Evolutionary conservation across 257 asterid genomes (phyloP), one percentile per base, ranked within the genome.

Genomic region (Solanum rostratum): DNA sequence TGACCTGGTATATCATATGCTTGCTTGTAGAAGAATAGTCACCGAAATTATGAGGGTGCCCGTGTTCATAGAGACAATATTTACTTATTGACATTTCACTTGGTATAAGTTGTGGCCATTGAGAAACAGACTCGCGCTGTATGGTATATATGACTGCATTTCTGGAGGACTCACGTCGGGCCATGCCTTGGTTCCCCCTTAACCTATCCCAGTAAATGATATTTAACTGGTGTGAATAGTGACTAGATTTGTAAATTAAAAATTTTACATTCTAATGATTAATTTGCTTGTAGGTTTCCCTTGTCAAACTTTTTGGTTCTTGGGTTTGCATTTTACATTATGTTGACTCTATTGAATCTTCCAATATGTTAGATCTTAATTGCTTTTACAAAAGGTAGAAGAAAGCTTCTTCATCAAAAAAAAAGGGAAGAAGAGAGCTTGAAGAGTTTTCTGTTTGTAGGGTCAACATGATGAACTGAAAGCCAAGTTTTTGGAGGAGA

Each of bases 401-500:
- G 79, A 14, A 18, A 29, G 66, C 33, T 57, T 79, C 39, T 33
- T 33, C 39, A 33, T 33, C 39, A 33, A 33, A 33, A 33, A 33
- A 33, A 33, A n/a, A n/a, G n/a, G 39, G 3, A 3, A 33, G 41
- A 54, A 82, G 79, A 14, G 22, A 29, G 66, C 33, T 57, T 79
- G 45, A 63, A 45, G 83, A 74, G 80, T 69, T 78, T 14, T 63
- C 43, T 57, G 80, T 85, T 85, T 81, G 81, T 92, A 95, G 98
- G 85, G 87, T 83, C 90, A 93, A 84, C 97, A 93, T 80, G 94
- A 93, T 84, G 97, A 92, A 81, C 88, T 92, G 59, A 94, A 95
- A 90, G 93, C 95, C 0, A 95, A 91, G 87, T 95, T 90, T 89
- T 86, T 86, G 6, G 97, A 93, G 89, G 97, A 93, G 88, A 91